Evolutionary conservation across 148 eudicot species (phyloP), one percentile per base, ranked within the genome.

Genomic region (Heliosperma pusillum): DNA sequence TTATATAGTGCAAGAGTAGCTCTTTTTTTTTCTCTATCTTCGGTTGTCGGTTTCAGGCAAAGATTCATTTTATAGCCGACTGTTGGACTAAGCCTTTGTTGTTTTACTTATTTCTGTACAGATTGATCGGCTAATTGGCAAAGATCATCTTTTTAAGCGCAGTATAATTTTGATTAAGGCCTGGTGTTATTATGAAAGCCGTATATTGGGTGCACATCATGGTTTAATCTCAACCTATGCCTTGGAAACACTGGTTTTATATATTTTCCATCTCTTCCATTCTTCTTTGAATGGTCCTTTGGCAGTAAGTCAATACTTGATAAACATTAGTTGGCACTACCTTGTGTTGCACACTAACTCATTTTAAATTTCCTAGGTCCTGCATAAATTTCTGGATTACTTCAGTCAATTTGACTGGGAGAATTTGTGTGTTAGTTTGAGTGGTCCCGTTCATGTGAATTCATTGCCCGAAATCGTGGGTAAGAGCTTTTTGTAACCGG

Each of bases 181-280:
- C 10, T 96, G 99, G 99, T 96, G 99, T 79, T 96, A 90, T 74
- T 96, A 96, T 66, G 99, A 96, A 82, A 96, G 99, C 75, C 97
- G 99, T 66, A 89, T 92, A 79, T 90, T 96, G 62, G 99, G 99
- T 74, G 93, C 97, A 60, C 97, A 92, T 83, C 97, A 92, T 84
- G 97, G 97, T 59, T 76, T 96, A 64, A 92, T 96, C 74, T 92
- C 99, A 27, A 96, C 99, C 10, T 96, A 96, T 87, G 99, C 97
- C 63, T 84, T 96, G 83, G 99, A 96, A 85, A 96, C 91, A 29
- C 70, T 96, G 80, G 97, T 96, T 78, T 80, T 96, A 52, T 89
- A 90, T 76, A 89, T 96, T 77, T 96, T 96, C 83, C 94, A 96
- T 83, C 83, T 85, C 64, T 96, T 87, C 82, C 97, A 90, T 76